A percentile compares a stretch with the other conserved stretches of the same genome.
phyloP scores from a whole-genome alignment of 1,284 basidiomycete genomes.

The Pseudozyma sp. region DNA sequence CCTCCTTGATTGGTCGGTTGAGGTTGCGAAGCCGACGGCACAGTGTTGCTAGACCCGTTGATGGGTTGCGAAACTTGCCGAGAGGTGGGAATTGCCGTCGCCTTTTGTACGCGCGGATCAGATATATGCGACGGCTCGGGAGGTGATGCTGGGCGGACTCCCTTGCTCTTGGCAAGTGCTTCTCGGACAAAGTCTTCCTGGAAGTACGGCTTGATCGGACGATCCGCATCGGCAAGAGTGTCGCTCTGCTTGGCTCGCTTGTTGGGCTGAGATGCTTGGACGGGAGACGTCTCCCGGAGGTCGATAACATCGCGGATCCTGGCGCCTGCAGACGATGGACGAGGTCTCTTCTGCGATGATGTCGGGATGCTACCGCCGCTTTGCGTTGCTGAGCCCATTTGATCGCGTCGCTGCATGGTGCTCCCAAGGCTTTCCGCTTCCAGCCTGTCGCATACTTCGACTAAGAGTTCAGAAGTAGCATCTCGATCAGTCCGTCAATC shows the following conservation, averaged over 20 bases:
- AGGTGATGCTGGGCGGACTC: slow-evolving; percentile 3
- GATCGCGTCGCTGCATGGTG: neutral
- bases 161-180: neutral
- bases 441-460: slow-evolving; percentile 21
- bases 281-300: slow-evolving; percentile 8
- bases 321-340: neutral
- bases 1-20: no score
- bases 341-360: slow-evolving; percentile 12
- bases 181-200: slow-evolving; percentile 10
- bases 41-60: neutral
- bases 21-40: neutral
- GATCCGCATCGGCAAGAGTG: neutral
- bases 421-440: slow-evolving; percentile 23
- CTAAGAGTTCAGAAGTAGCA: neutral
- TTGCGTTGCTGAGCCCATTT: neutral
- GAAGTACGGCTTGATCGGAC: slow-evolving; percentile 11
- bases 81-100: no score
- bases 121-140: neutral
- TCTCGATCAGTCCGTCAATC: neutral
- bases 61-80: neutral
- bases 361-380: neutral
- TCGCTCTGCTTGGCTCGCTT: slow-evolving; percentile 5
- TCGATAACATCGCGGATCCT: slow-evolving; percentile 3
- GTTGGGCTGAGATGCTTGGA: neutral
- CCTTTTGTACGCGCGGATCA: neutral